Conservation (phyloP, 345 rosid species). For the Mallotus nudiflorus region DNA sequence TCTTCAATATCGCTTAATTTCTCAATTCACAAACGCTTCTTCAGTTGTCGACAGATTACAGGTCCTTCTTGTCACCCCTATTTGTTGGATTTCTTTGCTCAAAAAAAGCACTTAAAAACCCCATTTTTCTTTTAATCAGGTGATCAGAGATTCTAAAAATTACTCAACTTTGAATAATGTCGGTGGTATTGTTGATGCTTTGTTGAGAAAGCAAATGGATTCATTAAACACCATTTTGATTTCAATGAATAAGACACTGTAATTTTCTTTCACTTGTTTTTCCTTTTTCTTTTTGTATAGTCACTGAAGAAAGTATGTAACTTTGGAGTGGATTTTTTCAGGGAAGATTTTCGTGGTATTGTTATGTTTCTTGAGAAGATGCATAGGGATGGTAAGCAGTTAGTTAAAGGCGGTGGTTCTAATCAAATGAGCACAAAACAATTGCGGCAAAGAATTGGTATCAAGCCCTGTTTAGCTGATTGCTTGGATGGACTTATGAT, state of each 20-base stretch:
- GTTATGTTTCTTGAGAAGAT: slow-evolving; percentile 57
- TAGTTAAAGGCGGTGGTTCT: slow-evolving; percentile 54
- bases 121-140: slow-evolving; percentile 33
- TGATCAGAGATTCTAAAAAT: slow-evolving; percentile 48
- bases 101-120: too few relatives aligned
- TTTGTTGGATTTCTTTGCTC: too few relatives aligned
- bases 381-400: slow-evolving; percentile 51
- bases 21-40: slow-evolving; percentile 63
- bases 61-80: too few relatives aligned
- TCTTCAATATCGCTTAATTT: slow-evolving; percentile 58
- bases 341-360: slow-evolving; percentile 62
- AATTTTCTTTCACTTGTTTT: slow-evolving; percentile 34
- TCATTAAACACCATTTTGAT: slow-evolving; percentile 53
- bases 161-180: slow-evolving; percentile 56
- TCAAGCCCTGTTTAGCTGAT: slow-evolving; percentile 66
- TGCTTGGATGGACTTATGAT: slow-evolving; percentile 71
- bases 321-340: slow-evolving; percentile 15
- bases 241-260: slow-evolving; percentile 60
- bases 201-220: slow-evolving; percentile 69
- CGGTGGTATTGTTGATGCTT: slow-evolving; percentile 52
- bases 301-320: not conserved
- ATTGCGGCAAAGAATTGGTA: slow-evolving; percentile 57
- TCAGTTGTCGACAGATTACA: slow-evolving; percentile 67
- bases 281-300: not conserved
- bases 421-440: slow-evolving; percentile 40